phyloP scores from a whole-genome alignment of 805 yeast genomes.

The Candida nitratophila region DNA sequence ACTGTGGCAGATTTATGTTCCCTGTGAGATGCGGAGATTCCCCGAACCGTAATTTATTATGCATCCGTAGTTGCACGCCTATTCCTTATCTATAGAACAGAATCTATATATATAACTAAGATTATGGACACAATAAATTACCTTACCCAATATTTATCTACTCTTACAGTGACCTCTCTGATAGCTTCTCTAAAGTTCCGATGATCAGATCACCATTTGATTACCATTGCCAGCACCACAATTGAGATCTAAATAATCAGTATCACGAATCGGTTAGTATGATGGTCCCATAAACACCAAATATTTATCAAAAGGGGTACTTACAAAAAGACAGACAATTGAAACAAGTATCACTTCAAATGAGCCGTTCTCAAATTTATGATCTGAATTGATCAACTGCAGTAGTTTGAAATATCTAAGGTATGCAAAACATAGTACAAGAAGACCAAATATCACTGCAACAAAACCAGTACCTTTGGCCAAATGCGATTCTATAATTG shows the following conservation, averaged over 20 bases:
- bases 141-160: no score
- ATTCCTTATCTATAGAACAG: no score
- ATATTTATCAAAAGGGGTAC: neutral
- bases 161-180: no score
- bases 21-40: no score
- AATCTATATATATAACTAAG: no score
- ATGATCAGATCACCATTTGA: neutral
- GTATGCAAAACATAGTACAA: slow-evolving; percentile 35
- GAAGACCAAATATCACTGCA: slow-evolving; percentile 36
- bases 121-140: no score
- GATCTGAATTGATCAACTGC: slow-evolving; percentile 26
- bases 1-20: no score
- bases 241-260: neutral
- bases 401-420: slow-evolving; percentile 40
- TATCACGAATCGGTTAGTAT: neutral
- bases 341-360: slow-evolving; percentile 29
- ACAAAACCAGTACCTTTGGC: slow-evolving; percentile 29
- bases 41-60: no score
- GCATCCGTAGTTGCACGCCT: no score
- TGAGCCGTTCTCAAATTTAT: slow-evolving; percentile 16
- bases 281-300: neutral
- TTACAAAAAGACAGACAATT: neutral
- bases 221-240: neutral
- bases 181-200: no score
- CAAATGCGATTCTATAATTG: slow-evolving; percentile 46